phyloP scores from a whole-genome alignment of 208 protist genomes.

The Strigomonas oncopelti region DNA sequence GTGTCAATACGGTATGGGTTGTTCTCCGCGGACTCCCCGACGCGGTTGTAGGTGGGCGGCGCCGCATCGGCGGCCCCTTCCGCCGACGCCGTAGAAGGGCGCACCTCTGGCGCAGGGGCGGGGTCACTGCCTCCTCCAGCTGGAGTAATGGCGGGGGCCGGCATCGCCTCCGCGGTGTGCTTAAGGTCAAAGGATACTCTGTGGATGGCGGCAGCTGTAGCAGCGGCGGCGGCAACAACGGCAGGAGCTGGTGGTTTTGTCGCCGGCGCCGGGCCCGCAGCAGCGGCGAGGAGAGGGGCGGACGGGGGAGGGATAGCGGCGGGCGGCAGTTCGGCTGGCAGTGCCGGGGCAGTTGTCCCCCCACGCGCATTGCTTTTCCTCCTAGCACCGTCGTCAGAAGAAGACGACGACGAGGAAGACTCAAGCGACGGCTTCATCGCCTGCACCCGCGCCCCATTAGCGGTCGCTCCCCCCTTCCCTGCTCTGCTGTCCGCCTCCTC shows the following conservation, averaged over 20 bases:
- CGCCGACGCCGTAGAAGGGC: too few species aligned
- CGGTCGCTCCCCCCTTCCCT: too few species aligned
- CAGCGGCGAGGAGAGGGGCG: too few species aligned
- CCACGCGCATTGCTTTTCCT: too few species aligned
- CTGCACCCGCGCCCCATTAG: not conserved
- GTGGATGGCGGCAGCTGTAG: not conserved
- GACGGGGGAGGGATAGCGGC: too few species aligned
- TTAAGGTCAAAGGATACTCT: not conserved
- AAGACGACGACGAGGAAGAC: too few species aligned
- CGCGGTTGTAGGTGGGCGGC: not conserved
- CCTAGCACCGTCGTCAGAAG: too few species aligned
- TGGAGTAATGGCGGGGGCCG: not conserved
- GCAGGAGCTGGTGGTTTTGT: not conserved
- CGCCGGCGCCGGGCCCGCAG: not conserved
- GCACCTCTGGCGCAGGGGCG: too few species aligned
- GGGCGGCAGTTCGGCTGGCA: too few species aligned
- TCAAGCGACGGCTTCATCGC: not conserved
- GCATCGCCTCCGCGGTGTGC: not conserved
- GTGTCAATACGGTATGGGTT: not conserved
- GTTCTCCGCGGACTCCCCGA: not conserved
- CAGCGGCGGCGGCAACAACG: not conserved
- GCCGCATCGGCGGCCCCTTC: too few species aligned
- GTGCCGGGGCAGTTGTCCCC: too few species aligned
- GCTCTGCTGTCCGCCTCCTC: not conserved
- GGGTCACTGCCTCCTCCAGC: too few species aligned